These are phyloP conservation scores for Prunus persica DNA, from an alignment of 306 rosid genomes.

Conservation along the genomic window DNA sequence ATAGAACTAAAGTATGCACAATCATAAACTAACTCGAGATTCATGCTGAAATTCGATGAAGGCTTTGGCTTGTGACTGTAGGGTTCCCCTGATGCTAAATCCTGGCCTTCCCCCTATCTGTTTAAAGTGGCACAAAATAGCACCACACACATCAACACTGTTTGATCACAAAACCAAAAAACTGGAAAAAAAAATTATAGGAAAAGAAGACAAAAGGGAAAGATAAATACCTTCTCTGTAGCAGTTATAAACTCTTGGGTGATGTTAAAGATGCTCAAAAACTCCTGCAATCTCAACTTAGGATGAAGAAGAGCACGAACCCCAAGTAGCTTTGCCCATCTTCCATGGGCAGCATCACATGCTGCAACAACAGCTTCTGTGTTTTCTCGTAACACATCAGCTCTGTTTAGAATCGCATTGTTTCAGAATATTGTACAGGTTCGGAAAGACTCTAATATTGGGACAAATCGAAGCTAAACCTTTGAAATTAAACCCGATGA, in stretches of 20 bases:
- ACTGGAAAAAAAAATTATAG: not conserved
- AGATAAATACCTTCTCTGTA: slow-evolving; percentile 70
- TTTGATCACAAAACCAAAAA: slow-evolving; percentile 13
- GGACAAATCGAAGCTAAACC: slow-evolving; percentile 8
- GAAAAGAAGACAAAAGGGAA: not conserved
- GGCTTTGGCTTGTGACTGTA: slow-evolving; percentile 98
- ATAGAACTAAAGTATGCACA: slow-evolving; percentile 15
- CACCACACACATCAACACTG: slow-evolving; percentile 26
- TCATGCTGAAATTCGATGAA: slow-evolving; percentile 97
- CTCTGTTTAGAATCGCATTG: slow-evolving; percentile 75
- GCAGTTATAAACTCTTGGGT: slow-evolving; percentile 93
- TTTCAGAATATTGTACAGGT: slow-evolving; percentile 49
- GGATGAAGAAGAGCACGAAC: slow-evolving; percentile 97
- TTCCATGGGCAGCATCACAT: slow-evolving; percentile 99
- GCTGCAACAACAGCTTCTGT: slow-evolving; percentile 99
- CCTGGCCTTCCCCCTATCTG: slow-evolving; percentile 99
- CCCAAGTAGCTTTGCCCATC: slow-evolving; percentile 99
- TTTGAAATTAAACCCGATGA: not conserved
- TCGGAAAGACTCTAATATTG: slow-evolving; percentile 19
- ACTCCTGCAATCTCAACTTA: slow-evolving; percentile 90
- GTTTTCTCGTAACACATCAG: slow-evolving; percentile 98
- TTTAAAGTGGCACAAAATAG: slow-evolving; percentile 27
- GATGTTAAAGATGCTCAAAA: slow-evolving; percentile 70
- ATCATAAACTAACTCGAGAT: slow-evolving; percentile 71
- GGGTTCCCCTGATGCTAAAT: slow-evolving; percentile 94